Base-by-base conservation (phyloP, 2,329 filamentous ascomycete species). In the Biscogniauxia mediterranea region DNA sequence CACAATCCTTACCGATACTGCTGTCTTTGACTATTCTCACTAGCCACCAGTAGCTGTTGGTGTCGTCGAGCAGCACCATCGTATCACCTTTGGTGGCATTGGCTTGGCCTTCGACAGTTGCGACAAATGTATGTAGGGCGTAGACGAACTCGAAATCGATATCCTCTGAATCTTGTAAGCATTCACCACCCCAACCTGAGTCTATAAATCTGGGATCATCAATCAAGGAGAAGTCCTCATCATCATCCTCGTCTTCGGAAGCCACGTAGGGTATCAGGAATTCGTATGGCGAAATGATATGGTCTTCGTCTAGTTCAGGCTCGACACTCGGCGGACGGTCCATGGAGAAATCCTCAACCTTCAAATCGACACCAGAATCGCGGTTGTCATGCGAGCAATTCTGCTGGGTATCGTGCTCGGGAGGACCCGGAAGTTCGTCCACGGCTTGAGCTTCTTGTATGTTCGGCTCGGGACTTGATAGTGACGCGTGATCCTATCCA, bases 131-230 rank as follows among this genome's bases (percentile, higher is more conserved):
- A 76, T 98, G 95, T 61, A 99, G 83, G 26, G 95, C 95, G 79
- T 99, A 99, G 63, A 99, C 95, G 79, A 98, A 98, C 76, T 98
- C 94, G 81, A 99, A 98, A 83, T 99, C 95, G 78, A 99, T 99
- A 73, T 99, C 95, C 85, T 99, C 95, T 98, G 82, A 77, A 78
- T 89, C 84, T 84, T 86, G 90, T 97, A 93, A 97, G 92, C 89
- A 89, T 81, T 91, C 85, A 79, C 84, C 84, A 76, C 83, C 87
- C 89, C 88, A 93, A 62, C 87, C 89, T 69, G 85, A 87, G 75
- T 91, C 87, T 81, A 90, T 77, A 76, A 86, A 90, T 77, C 82
- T 82, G 62, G 83, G 74, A 72, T 90, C 82, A 75, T 81, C 75
- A 77, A 72, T 70, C 64, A 69, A 70, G 57, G 76, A 81, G 81